Percentiles rank a stretch among this genome's conserved stretches.
These are phyloP conservation scores for Eleusine coracana DNA, from an alignment of 176 grass and related monocot species.

Conservation along the genomic window DNA sequence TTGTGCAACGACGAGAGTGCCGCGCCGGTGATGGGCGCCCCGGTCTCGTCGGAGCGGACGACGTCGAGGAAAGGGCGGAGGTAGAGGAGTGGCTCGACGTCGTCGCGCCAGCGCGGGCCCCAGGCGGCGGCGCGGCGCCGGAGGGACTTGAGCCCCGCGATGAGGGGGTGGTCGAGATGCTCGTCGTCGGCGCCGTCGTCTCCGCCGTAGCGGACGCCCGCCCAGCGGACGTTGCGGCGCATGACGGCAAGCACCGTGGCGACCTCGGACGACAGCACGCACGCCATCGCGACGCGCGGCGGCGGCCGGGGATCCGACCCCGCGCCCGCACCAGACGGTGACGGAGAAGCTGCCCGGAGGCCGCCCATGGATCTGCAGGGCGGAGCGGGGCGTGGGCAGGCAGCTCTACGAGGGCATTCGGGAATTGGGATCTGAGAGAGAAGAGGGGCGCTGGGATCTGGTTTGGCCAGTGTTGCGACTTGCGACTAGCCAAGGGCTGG, in stretches of 20 bases:
- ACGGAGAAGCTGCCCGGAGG: constrained; percentile 46
- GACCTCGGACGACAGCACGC: constrained; percentile 89
- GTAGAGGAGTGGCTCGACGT: constrained; percentile 64
- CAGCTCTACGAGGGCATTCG: constrained; percentile 47
- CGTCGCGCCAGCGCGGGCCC: constrained; percentile 18
- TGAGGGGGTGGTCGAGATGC: constrained; percentile 72
- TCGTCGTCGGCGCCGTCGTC: constrained; percentile 63
- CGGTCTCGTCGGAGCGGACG: constrained; percentile 93
- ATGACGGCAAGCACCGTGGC: constrained; percentile 92
- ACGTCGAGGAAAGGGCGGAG: constrained; percentile 87
- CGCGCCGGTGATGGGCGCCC: constrained; percentile 88
- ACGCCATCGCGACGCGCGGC: constrained; percentile 63
- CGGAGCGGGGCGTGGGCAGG: constrained; percentile 4
- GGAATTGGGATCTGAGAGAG: constrained; percentile 56
- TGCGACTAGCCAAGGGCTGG: constrained; percentile 10
- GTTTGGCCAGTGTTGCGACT: neutral
- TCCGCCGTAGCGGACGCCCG: constrained; percentile 64
- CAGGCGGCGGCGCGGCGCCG: constrained; percentile 70
- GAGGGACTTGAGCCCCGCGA: constrained; percentile 75
- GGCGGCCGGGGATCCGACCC: constrained; percentile 3
- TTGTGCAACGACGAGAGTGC: constrained; percentile 89
- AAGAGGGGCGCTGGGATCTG: constrained; percentile 39
- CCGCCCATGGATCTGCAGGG: constrained; percentile 53
- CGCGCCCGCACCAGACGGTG: neutral
- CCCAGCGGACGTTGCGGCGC: constrained; percentile 98